Evolutionary conservation across 768 basidiomycete genomes (phyloP).

Genomic region (Imleria badia): DNA sequence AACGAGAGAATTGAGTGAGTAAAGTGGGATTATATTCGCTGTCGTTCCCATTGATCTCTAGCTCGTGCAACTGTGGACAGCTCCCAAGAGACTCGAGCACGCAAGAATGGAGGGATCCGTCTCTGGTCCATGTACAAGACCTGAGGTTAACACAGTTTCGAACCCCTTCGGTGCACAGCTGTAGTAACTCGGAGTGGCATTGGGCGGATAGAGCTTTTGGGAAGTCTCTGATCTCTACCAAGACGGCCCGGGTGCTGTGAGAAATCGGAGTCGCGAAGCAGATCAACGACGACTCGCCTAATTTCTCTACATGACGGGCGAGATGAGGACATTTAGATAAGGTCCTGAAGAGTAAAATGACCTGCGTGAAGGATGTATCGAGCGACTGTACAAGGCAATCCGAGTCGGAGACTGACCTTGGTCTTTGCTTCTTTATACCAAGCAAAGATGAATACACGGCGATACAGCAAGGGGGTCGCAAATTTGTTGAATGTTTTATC

Average conservation of each 20-base stretch:
- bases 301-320: conserved; percentile 52
- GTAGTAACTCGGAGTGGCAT: conserved; percentile 35
- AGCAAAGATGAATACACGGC: conserved; percentile 58
- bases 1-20: conserved; percentile 48
- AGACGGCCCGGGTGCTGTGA: conserved; percentile 5
- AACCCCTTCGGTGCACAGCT: conserved; percentile 49
- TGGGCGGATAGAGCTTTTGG: conserved; percentile 48
- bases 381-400: background rate
- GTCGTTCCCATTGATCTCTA: conserved; percentile 73
- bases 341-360: conserved; percentile 59
- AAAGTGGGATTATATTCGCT: conserved; percentile 46
- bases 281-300: conserved; percentile 47
- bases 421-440: conserved; percentile 69
- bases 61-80: conserved; percentile 45
- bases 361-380: conserved; percentile 37
- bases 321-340: conserved; percentile 54
- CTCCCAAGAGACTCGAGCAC: conserved; percentile 53
- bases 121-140: conserved; percentile 77
- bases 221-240: conserved; percentile 69
- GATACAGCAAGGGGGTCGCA: conserved; percentile 54
- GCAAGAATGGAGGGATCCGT: conserved; percentile 64
- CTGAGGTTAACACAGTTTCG: conserved; percentile 59
- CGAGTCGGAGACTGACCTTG: conserved; percentile 41
- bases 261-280: background rate
- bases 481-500: conserved; percentile 54